Evolutionary conservation across 2,329 filamentous ascomycete species (phyloP), one percentile per base, ranked within the genome.

Genomic region (Cadophora luteo-olivacea): DNA sequence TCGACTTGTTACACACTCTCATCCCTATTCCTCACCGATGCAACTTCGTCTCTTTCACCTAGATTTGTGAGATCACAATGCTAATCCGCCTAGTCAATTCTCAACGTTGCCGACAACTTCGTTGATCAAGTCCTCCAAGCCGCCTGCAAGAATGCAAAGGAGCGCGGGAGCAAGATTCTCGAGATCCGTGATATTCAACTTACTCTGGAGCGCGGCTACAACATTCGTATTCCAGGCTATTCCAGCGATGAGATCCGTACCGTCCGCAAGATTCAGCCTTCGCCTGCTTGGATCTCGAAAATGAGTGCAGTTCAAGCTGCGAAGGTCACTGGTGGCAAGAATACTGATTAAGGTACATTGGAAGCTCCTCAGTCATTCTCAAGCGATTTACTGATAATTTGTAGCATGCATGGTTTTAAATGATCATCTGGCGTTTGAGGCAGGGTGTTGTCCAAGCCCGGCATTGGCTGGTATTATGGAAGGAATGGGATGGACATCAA

Each of bases 271-370:
- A 91, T 97, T 64, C 92, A 96, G 78, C 96, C 96, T 1, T 90
- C 93, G 24, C 84, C 91, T 19, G 92, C 89, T 25, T 99, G 96
- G 94, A 95, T 96, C 70, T 91, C 92, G 73, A 99, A 99, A 85
- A 97, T 99, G 91, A 95, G 94, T 76, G 95, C 96, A 29, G 91
- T 99, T 19, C 94, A 97, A 81, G 95, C 94, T 1, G 93, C 94
- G 58, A 98, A 98, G 84, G 94, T 91, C 57, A 90, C 87, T 4
- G 86, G 87, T 29, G 77, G 77, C 29, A 78, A 77, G 71, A 73
- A 68, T n/a, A 65, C 69, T 29, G 73, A 77, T 66, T 78, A 72
- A 70, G 45, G 38, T 60, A 67, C 33, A 38, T 16, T 6, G 5
- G 29, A 3, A 29, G 29, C 3, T 3, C 29, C 29, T n/a, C 29